Conservation (phyloP, 2,329 filamentous ascomycete species). For the Davidsoniella virescens region DNA sequence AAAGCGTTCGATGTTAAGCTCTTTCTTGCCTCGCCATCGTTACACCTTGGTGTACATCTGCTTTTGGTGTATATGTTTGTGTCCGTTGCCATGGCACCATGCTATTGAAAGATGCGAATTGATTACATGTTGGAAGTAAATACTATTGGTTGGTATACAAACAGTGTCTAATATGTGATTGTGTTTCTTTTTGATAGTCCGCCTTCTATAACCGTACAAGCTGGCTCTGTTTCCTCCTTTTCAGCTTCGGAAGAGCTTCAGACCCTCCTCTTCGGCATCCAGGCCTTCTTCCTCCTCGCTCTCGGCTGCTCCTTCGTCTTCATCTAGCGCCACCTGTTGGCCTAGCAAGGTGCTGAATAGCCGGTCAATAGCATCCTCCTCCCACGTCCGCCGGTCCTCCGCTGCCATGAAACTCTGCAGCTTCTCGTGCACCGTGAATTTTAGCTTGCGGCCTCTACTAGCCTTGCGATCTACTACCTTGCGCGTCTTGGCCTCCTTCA, state of each 20-base stretch:
- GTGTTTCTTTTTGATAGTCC: too few species aligned
- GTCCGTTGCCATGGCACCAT: conserved; percentile 3
- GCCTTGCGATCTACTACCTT: conserved; percentile 83
- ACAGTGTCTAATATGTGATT: too few species aligned
- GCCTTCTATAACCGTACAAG: conserved; percentile 11
- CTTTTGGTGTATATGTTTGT: conserved; percentile 23
- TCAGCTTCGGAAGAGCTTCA: conserved; percentile 35
- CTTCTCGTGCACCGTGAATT: conserved; percentile 92
- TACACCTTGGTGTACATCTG: conserved; percentile 30
- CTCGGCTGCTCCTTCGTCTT: conserved; percentile 35
- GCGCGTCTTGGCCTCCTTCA: conserved; percentile 60
- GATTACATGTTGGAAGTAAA: not conserved
- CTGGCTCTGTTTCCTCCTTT: conserved; percentile 5
- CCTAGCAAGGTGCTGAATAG: conserved; percentile 65
- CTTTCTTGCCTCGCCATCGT: conserved; percentile 27
- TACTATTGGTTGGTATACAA: conserved; percentile 8
- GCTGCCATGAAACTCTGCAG: conserved; percentile 96
- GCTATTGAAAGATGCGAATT: not conserved
- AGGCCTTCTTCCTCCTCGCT: conserved; percentile 36
- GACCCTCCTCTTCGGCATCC: conserved; percentile 35
- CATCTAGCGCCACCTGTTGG: conserved; percentile 48
- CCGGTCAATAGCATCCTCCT: conserved; percentile 58
- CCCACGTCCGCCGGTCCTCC: conserved; percentile 68
- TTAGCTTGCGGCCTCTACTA: conserved; percentile 85
- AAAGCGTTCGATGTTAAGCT: too few species aligned